phyloP scores from a whole-genome alignment of 202 grass and related monocot species.

The Brachypodium distachyon region DNA sequence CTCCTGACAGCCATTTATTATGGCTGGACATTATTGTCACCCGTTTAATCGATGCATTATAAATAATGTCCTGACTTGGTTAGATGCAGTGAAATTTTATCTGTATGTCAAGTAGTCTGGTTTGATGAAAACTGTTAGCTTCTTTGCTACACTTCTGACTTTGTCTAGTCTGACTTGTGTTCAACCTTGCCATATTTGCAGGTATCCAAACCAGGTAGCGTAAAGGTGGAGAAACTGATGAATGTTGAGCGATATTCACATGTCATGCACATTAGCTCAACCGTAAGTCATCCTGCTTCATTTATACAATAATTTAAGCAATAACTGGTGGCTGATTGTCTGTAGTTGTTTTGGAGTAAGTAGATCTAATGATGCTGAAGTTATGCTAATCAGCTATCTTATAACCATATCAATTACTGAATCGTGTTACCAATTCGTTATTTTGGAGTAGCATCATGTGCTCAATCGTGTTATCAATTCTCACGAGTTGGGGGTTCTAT shows the following conservation, averaged over 20 bases:
- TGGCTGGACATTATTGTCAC: neutral
- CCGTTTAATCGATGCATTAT: neutral
- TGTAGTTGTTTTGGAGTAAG: neutral
- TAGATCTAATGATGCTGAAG: neutral
- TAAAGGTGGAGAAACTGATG: constrained; percentile 93
- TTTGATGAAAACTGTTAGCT: neutral
- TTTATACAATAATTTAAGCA: neutral
- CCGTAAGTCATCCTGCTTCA: constrained; percentile 28
- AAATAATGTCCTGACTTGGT: neutral
- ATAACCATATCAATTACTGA: neutral
- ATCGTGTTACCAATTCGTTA: too few relatives aligned
- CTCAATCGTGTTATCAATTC: neutral
- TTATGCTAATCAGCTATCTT: neutral
- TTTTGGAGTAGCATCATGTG: too few relatives aligned
- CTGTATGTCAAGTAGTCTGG: neutral
- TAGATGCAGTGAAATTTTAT: neutral
- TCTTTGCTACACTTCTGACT: neutral
- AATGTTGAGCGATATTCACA: constrained; percentile 87
- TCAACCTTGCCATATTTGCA: constrained; percentile 16
- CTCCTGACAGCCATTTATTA: neutral
- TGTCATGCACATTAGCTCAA: constrained; percentile 93
- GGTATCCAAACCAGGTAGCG: constrained; percentile 71
- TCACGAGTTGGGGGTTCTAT: neutral
- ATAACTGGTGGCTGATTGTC: neutral
- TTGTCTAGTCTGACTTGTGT: neutral